phyloP scores from a whole-genome alignment of 495 filamentous ascomycete species.

The Xylaria castorea region DNA sequence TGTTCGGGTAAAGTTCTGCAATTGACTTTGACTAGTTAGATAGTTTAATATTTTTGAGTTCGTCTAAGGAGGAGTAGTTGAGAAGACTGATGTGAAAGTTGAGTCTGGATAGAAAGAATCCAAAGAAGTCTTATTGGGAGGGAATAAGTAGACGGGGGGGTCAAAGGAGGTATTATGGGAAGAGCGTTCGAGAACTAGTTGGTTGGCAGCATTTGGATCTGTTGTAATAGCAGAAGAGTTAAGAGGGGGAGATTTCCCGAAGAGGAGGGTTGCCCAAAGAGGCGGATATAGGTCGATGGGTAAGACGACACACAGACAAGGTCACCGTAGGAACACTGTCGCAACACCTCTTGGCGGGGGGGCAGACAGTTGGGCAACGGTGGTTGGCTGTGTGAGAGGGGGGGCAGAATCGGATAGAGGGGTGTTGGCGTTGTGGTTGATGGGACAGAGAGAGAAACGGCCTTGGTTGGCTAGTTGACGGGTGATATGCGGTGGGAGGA shows the following conservation, averaged over 20 bases:
- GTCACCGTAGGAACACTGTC: slow-evolving; percentile 32
- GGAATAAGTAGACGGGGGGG: not conserved
- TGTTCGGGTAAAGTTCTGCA: slow-evolving; percentile 4
- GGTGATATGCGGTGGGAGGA: not conserved
- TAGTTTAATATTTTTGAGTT: slow-evolving; percentile 14
- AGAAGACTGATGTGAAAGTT: slow-evolving; percentile 3
- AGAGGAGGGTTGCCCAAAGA: slow-evolving; percentile 11
- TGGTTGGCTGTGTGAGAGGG: slow-evolving; percentile 24
- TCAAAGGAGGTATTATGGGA: slow-evolving; percentile 7
- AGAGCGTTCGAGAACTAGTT: not conserved
- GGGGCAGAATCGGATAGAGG: slow-evolving; percentile 19
- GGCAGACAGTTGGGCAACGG: slow-evolving; percentile 21
- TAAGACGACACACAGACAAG: slow-evolving; percentile 25
- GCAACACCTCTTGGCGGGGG: slow-evolving; percentile 25
- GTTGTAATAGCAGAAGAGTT: slow-evolving; percentile 14
- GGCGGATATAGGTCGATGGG: slow-evolving; percentile 15
- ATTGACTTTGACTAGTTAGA: slow-evolving; percentile 16
- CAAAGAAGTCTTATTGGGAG: slow-evolving; percentile 3
- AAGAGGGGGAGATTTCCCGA: slow-evolving; percentile 14
- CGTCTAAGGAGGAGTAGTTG: not conserved
- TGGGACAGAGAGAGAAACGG: not conserved
- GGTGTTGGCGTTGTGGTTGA: slow-evolving; percentile 22
- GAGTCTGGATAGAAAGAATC: not conserved
- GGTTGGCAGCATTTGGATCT: slow-evolving; percentile 6
- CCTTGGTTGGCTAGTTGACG: slow-evolving; percentile 1